These are phyloP conservation scores for Coleophoma eucalyptorum DNA, from an alignment of 2,329 filamentous ascomycete genomes.

Conservation along the genomic window DNA sequence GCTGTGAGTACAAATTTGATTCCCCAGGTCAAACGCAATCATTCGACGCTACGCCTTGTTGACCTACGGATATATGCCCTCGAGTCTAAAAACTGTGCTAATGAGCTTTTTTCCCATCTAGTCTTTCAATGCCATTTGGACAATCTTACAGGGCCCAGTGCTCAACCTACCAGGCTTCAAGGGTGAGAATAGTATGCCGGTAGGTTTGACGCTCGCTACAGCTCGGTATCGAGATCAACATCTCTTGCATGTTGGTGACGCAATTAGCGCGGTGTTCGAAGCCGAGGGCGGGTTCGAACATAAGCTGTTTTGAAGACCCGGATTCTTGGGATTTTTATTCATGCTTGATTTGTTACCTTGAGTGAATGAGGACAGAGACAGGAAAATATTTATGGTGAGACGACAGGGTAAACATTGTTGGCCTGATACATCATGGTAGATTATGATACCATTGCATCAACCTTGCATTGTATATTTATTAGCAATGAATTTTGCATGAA, in stretches of 20 bases:
- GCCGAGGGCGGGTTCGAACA: slow-evolving; percentile 26
- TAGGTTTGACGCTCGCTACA: slow-evolving; percentile 49
- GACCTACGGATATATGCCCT: too few species aligned
- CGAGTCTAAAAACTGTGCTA: neutral
- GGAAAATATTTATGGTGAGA: too few species aligned
- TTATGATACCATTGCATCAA: too few species aligned
- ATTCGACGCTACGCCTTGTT: too few species aligned
- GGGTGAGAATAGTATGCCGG: slow-evolving; percentile 50
- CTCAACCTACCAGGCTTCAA: slow-evolving; percentile 58
- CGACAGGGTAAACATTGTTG: too few species aligned
- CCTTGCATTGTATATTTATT: too few species aligned
- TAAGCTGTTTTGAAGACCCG: neutral
- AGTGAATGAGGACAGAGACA: too few species aligned
- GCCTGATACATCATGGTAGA: too few species aligned
- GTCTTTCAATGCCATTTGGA: slow-evolving; percentile 14
- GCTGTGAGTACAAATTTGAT: slow-evolving; percentile 32
- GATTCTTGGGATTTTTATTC: too few species aligned
- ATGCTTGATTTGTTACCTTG: too few species aligned
- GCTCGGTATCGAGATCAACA: slow-evolving; percentile 38
- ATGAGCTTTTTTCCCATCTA: neutral
- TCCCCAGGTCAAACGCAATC: neutral
- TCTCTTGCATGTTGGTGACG: slow-evolving; percentile 32
- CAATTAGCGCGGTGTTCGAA: slow-evolving; percentile 32
- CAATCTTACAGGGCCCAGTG: slow-evolving; percentile 52
- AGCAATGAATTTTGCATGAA: too few species aligned